phyloP scores from a whole-genome alignment of 2,329 filamentous ascomycete genomes.

The Cercospora zeae-maydis region DNA sequence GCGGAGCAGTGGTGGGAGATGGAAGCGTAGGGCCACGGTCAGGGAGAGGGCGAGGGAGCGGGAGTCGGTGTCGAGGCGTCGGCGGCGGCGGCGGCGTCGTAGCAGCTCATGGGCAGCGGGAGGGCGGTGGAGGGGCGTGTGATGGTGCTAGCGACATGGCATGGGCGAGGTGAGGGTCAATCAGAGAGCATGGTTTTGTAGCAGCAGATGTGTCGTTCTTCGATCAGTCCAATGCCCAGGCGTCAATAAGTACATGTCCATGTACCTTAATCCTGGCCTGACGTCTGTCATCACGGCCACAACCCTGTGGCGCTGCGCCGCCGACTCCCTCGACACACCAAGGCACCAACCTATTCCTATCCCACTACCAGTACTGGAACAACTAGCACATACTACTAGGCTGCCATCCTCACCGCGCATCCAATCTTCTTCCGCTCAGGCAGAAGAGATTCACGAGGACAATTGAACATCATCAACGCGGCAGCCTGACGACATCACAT shows the following conservation, averaged over 20 bases:
- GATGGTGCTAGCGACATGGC: conserved; percentile 1
- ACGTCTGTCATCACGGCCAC: background rate
- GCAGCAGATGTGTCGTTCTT: background rate
- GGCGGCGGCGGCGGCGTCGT: background rate
- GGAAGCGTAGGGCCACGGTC: background rate
- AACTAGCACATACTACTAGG: background rate
- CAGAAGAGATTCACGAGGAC: background rate
- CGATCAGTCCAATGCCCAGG: background rate
- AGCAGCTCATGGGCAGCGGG: background rate
- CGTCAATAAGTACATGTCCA: no score
- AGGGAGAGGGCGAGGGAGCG: background rate
- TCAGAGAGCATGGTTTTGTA: background rate
- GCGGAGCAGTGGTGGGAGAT: background rate
- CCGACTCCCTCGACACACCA: background rate
- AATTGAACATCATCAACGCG: background rate
- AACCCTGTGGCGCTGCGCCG: background rate
- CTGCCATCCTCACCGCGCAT: background rate
- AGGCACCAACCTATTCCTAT: background rate
- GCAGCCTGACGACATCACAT: conserved; percentile 3
- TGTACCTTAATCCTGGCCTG: background rate
- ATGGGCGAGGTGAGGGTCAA: background rate
- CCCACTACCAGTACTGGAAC: background rate
- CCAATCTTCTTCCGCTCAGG: background rate
- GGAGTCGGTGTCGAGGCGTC: background rate
- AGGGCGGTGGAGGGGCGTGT: background rate